Evolutionary conservation across 768 basidiomycete species (phyloP), one percentile per base, ranked within the genome.

Genomic region (Krasilnikovozyma curviuscula): DNA sequence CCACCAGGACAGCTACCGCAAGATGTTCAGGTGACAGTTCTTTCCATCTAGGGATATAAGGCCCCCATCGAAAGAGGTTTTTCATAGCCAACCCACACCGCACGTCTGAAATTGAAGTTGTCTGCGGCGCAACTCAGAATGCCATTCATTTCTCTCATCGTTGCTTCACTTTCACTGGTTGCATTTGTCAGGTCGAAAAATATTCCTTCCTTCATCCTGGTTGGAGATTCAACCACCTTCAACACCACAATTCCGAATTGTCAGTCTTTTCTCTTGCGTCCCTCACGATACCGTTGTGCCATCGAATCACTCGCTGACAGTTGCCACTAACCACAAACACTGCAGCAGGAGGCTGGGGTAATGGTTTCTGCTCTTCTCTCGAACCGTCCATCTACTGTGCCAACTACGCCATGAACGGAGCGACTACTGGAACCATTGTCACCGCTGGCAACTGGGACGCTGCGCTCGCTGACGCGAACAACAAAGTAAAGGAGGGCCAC

Each of bases 211-310:
- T 45, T 50, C 27, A 40, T 50, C 9, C 35, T 50, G 24, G 28
- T 50, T 12, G 49, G 49, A 21, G 49, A 50, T 19, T 40, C 38
- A 14, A 50, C 49, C 18, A 50, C 49, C 25, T 32, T 30, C 24
- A 50, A 50, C 35, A 28, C 39, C 16, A 50, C 49, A 19, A 50
- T 39, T n/a, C 49, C 49, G 2, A 50, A 50, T 23, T 50, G 48
- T 49, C 25, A 43, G 48, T 28, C 3, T 30, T 7, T 13, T 13
- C 6, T 4, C 16, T 8, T 12, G 9, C 44, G 13, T 14, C n/a
- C 16, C 10, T 9, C 21, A 7, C 18, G 13, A n/a, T n/a, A n/a
- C n/a, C n/a, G n/a, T n/a, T n/a, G n/a, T n/a, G n/a, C n/a, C n/a
- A n/a, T n/a, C n/a, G n/a, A n/a, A n/a, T n/a, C n/a, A n/a, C n/a